Evolutionary conservation across 2,329 filamentous ascomycete species (phyloP).

Genomic region (Sphaerostilbella broomeana): DNA sequence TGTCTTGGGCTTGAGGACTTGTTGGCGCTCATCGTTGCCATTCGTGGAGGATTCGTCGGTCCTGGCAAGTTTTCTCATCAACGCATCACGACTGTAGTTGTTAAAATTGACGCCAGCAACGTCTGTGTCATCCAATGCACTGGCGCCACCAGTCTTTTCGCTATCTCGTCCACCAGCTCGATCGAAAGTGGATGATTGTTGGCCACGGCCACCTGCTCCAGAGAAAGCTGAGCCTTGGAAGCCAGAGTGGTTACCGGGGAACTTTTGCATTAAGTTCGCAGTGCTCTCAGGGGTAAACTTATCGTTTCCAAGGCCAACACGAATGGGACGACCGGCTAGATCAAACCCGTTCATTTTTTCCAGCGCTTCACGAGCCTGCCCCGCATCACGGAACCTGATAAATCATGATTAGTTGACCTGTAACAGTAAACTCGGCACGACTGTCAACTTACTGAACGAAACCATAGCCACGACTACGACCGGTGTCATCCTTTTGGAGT

Average conservation of each 20-base stretch:
- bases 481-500: constrained; percentile 90
- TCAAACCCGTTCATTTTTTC: constrained; percentile 99
- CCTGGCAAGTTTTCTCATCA: constrained; percentile 97
- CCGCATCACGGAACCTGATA: constrained; percentile 76
- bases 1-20: constrained; percentile 70
- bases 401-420: constrained; percentile 32
- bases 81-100: constrained; percentile 95
- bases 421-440: no score
- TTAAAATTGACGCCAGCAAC: constrained; percentile 99
- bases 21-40: constrained; percentile 57
- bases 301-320: constrained; percentile 98
- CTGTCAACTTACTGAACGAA: constrained; percentile 99
- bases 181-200: constrained; percentile 82
- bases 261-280: constrained; percentile 84
- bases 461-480: constrained; percentile 88
- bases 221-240: constrained; percentile 91
- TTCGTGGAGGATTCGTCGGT: constrained; percentile 72
- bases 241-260: constrained; percentile 71
- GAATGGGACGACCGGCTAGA: constrained; percentile 91
- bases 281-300: constrained; percentile 98
- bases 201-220: constrained; percentile 78
- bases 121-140: constrained; percentile 93
- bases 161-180: constrained; percentile 82
- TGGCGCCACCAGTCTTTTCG: constrained; percentile 85
- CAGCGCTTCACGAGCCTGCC: constrained; percentile 85